A percentile compares a stretch with the other conserved stretches of the same genome.
Conservation (phyloP, 2,329 filamentous ascomycete species). For the Elsinoe perseae region DNA sequence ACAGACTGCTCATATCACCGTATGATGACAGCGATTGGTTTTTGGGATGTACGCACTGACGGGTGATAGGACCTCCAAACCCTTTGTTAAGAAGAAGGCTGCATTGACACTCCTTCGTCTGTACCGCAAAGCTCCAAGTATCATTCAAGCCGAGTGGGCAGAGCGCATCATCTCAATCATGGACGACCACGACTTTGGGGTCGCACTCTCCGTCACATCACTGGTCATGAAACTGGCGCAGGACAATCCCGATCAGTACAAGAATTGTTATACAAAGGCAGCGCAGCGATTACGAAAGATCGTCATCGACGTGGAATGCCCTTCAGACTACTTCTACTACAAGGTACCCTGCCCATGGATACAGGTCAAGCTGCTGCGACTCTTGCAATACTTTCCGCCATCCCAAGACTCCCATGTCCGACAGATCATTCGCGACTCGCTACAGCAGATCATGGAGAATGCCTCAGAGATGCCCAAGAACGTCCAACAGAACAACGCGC, state of each 20-base stretch:
- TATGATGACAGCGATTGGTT: constrained; percentile 44
- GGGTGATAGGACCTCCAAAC: constrained; percentile 63
- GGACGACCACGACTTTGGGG: constrained; percentile 91
- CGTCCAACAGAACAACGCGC: constrained; percentile 97
- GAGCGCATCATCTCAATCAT: constrained; percentile 98
- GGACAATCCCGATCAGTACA: constrained; percentile 90
- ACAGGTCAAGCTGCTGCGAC: constrained; percentile 83
- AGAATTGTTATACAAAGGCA: constrained; percentile 87
- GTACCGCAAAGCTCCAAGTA: constrained; percentile 88
- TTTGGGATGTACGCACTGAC: constrained; percentile 14
- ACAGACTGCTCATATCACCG: constrained; percentile 89
- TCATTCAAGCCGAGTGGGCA: constrained; percentile 93
- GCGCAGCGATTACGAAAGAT: constrained; percentile 83
- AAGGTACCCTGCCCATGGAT: constrained; percentile 99
- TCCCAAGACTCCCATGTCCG: constrained; percentile 91
- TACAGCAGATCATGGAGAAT: constrained; percentile 83
- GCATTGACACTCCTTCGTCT: constrained; percentile 85
- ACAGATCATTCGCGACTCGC: constrained; percentile 80
- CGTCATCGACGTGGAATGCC: constrained; percentile 81
- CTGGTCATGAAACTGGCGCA: constrained; percentile 90
- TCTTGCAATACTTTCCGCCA: constrained; percentile 93
- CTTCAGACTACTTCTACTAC: constrained; percentile 93
- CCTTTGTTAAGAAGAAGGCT: constrained; percentile 99
- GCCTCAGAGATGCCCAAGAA: constrained; percentile 95
- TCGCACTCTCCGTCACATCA: constrained; percentile 90